A percentile compares a stretch with the other conserved stretches of the same genome.
Evolutionary conservation across 2,329 filamentous ascomycete genomes (phyloP).

Genomic region (Nakataea oryzae): DNA sequence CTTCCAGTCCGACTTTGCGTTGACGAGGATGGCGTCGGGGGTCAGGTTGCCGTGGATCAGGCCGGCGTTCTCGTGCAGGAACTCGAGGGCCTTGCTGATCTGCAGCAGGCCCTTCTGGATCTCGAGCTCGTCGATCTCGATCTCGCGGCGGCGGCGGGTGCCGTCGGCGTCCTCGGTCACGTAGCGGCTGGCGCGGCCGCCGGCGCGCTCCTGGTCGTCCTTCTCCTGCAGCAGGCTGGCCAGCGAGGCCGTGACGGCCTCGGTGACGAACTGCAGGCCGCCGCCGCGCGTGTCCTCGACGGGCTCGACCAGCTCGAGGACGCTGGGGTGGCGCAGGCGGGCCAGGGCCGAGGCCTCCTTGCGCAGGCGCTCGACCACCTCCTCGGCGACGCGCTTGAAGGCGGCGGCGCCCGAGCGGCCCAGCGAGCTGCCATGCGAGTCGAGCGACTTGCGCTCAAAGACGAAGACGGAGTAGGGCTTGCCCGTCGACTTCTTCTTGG

Average conservation of each 20-base stretch:
- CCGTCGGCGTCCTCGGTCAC: slow-evolving; percentile 73
- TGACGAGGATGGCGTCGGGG: slow-evolving; percentile 86
- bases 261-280: slow-evolving; percentile 91
- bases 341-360: slow-evolving; percentile 86
- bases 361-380: slow-evolving; percentile 82
- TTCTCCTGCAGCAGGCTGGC: slow-evolving; percentile 75
- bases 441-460: slow-evolving; percentile 82
- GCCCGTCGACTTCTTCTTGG: slow-evolving; percentile 90
- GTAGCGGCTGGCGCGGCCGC: slow-evolving; percentile 65
- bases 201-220: slow-evolving; percentile 69
- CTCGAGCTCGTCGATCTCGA: slow-evolving; percentile 94
- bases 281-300: slow-evolving; percentile 89
- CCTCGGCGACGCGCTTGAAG: slow-evolving; percentile 73
- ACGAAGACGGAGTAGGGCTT: slow-evolving; percentile 87
- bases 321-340: slow-evolving; percentile 78
- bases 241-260: slow-evolving; percentile 82
- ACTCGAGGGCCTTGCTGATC: slow-evolving; percentile 32
- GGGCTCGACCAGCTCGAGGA: slow-evolving; percentile 87
- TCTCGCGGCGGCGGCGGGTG: slow-evolving; percentile 60
- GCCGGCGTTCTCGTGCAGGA: slow-evolving; percentile 13
- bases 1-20: slow-evolving; percentile 98
- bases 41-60: slow-evolving; percentile 92
- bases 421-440: slow-evolving; percentile 52
- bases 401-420: slow-evolving; percentile 53
- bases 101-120: slow-evolving; percentile 95